Evolutionary conservation across 2,329 filamentous ascomycete genomes (phyloP), one percentile per base, ranked within the genome.

Genomic region (Lachnellula willkommii): DNA sequence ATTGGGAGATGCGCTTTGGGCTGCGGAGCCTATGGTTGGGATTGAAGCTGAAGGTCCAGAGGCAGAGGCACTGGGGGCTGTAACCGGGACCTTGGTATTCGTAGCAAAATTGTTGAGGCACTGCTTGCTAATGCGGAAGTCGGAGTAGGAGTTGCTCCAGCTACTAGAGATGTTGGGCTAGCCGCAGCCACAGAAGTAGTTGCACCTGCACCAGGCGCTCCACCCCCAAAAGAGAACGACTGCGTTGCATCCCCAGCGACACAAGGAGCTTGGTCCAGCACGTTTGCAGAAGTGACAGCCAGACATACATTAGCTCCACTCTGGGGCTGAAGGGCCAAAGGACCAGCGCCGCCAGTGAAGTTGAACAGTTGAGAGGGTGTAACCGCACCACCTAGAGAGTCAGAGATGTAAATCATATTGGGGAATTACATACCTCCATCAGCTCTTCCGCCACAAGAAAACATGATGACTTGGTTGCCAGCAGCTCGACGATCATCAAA

Each of bases 391-490:
- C 74, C 73, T 73, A 53, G 4, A 51, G 4, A 56, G 15, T 60
- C 59, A 56, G 62, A 37, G 14, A 46, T n/a, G 36, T 14, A 14
- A 15, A 11, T 9, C 6, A n/a, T 15, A 5, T 5, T 20, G 12
- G n/a, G 32, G 52, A 17, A 50, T 6, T 4, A 65, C 69, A 54
- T 60, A 73, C 72, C 69, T 46, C 80, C 80, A 56, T 79, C 81
- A 20, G 80, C 80, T 40, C 80, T 73, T 15, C 80, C 80, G 50
- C 80, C 81, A 58, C 81, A 84, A 11, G 80, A 82, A 62, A 83
- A 84, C 43, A 84, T 73, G 45, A 79, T 65, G 17, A 81, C 78
- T 63, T 81, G 79, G 60, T 78, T 77, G 7, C 78, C 79, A 2
- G 73, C 70, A 2, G 72, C 67, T 22, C 79, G 74, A 43, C 80